A percentile compares a stretch with the other conserved stretches of the same genome.
Evolutionary conservation across 441 rosid genomes (phyloP).

Genomic region (Pelargonium citronellum): DNA sequence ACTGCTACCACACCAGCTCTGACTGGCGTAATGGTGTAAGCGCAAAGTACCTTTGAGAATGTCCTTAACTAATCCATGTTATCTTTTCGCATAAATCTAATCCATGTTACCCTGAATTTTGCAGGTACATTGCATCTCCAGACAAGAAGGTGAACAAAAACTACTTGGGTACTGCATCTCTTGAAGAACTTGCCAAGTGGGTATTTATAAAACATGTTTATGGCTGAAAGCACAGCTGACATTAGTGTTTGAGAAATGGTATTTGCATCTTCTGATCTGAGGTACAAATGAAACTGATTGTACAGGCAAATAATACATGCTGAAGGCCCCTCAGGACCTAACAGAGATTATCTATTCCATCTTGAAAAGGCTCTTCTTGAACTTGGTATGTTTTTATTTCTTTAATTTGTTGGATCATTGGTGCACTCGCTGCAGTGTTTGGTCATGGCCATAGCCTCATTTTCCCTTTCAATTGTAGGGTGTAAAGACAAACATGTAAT

Average conservation of each 20-base stretch:
- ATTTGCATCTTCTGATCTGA: too few relatives aligned
- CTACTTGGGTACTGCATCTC: constrained; percentile 70
- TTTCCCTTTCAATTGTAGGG: constrained; percentile 29
- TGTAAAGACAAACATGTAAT: constrained; percentile 63
- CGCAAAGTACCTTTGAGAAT: constrained; percentile 1
- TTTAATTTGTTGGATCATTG: not conserved
- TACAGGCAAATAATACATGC: constrained; percentile 65
- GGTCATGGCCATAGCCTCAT: not conserved
- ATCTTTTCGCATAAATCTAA: not conserved
- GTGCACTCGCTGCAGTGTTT: not conserved
- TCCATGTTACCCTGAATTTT: constrained; percentile 2
- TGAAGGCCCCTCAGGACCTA: constrained; percentile 91
- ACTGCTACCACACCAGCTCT: constrained; percentile 58
- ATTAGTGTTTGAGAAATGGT: not conserved
- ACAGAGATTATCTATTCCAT: constrained; percentile 77
- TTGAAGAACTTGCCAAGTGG: constrained; percentile 71
- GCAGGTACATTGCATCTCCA: constrained; percentile 71
- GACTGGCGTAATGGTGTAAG: constrained; percentile 82
- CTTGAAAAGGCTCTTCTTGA: constrained; percentile 60
- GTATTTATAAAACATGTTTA: too few relatives aligned
- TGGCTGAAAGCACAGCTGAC: too few relatives aligned
- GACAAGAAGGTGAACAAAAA: constrained; percentile 64
- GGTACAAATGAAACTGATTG: too few relatives aligned
- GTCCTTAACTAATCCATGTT: not conserved
- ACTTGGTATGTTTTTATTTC: constrained; percentile 33